A percentile compares a stretch with the other conserved stretches of the same genome.
Conservation (phyloP, 177 flowering plant species). For the Tripterygium wilfordii region DNA sequence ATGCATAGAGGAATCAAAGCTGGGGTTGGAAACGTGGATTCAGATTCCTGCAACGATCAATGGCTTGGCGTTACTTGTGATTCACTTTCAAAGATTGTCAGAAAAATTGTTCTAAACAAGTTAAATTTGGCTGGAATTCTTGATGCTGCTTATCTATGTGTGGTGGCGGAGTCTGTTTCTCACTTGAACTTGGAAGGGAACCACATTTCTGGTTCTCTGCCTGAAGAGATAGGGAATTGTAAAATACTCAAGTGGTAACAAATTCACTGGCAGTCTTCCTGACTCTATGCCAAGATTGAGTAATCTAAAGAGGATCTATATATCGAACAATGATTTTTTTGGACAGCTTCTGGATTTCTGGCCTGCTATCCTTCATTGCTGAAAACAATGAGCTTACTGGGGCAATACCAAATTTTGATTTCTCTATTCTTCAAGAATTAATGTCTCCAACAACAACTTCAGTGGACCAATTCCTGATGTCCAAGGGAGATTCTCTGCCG, state of each 20-base stretch:
- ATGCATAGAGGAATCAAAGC: constrained; percentile 3
- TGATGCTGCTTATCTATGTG: constrained; percentile 26
- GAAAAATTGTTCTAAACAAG: constrained; percentile 26
- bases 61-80: constrained; percentile 37
- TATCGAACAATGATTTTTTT: constrained; percentile 31
- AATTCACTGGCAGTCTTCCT: constrained; percentile 31
- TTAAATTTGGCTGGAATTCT: constrained; percentile 10
- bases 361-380: constrained; percentile 29
- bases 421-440: constrained; percentile 26
- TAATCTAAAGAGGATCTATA: constrained; percentile 31
- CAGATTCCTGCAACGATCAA: constrained; percentile 36
- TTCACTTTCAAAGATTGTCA: constrained; percentile 5
- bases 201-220: constrained; percentile 21
- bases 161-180: constrained; percentile 11
- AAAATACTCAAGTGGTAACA: constrained; percentile 26
- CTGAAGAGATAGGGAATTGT: constrained; percentile 29
- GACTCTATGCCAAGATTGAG: constrained; percentile 21
- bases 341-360: constrained; percentile 33
- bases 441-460: constrained; percentile 46
- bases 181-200: constrained; percentile 29
- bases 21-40: constrained; percentile 41
- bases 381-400: constrained; percentile 34
- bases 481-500: constrained; percentile 12
- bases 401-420: constrained; percentile 28
- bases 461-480: constrained; percentile 38